These are phyloP conservation scores for Saksenaea vasiformis DNA, from an alignment of 371 early-diverging fungal genomes.

Conservation along the genomic window DNA sequence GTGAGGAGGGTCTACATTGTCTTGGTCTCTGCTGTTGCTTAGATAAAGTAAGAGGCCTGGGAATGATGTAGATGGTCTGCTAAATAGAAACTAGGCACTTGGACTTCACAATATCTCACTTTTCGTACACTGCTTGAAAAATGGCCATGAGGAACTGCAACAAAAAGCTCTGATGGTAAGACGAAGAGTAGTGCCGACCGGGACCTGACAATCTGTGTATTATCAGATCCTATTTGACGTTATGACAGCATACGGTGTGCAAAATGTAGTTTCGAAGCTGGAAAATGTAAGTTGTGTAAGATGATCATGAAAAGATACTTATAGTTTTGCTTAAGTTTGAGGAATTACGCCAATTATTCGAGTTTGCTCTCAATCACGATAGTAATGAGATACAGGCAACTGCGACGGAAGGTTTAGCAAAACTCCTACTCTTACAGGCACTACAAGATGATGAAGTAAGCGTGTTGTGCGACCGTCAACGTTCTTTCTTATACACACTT, in stretches of 20 bases:
- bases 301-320: background rate
- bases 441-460: slow-evolving; percentile 56
- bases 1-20: slow-evolving; percentile 80
- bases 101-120: slow-evolving; percentile 49
- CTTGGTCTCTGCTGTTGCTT: slow-evolving; percentile 77
- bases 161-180: slow-evolving; percentile 51
- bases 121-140: slow-evolving; percentile 45
- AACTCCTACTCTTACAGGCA: slow-evolving; percentile 64
- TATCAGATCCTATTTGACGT: slow-evolving; percentile 66
- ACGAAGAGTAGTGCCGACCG: background rate
- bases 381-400: slow-evolving; percentile 52
- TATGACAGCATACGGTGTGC: slow-evolving; percentile 53
- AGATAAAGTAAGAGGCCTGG: slow-evolving; percentile 41
- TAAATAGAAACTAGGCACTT: slow-evolving; percentile 27
- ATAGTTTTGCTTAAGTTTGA: slow-evolving; percentile 18
- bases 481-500: slow-evolving; percentile 1
- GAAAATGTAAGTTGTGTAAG: slow-evolving; percentile 31
- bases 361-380: slow-evolving; percentile 52
- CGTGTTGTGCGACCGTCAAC: no score
- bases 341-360: slow-evolving; percentile 49
- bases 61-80: background rate
- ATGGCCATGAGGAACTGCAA: slow-evolving; percentile 48
- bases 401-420: slow-evolving; percentile 65
- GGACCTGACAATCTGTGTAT: background rate
- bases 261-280: slow-evolving; percentile 35